Percentiles rank a stretch among this genome's conserved stretches.
phyloP scores from a whole-genome alignment of 1,284 basidiomycete species.

The Naganishia liquefaciens region DNA sequence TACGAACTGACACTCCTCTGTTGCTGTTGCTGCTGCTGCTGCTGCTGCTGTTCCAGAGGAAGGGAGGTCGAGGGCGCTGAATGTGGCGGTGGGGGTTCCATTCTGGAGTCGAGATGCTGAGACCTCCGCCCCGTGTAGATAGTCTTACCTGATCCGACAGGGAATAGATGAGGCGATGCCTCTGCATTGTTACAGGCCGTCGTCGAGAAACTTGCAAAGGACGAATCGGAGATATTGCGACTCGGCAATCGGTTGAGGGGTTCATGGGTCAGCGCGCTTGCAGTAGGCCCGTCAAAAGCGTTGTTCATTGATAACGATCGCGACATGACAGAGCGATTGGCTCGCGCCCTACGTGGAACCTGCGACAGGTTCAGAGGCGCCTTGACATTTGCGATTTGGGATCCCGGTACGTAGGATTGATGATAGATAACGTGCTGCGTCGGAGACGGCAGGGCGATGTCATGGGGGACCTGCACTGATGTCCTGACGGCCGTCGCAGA shows the following conservation, averaged over 20 bases:
- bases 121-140: conserved; percentile 12
- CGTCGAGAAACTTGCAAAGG: background rate
- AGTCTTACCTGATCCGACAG: conserved; percentile 17
- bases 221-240: background rate
- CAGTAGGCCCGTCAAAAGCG: conserved; percentile 6
- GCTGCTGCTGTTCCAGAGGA: too few species aligned
- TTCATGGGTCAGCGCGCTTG: conserved; percentile 12
- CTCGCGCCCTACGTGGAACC: conserved; percentile 4
- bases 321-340: conserved; percentile 10
- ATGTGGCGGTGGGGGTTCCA: background rate
- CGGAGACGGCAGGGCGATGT: background rate
- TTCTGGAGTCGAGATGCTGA: background rate
- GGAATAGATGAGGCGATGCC: conserved; percentile 10
- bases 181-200: background rate
- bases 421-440: background rate
- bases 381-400: conserved; percentile 12
- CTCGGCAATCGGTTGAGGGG: conserved; percentile 9
- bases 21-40: background rate
- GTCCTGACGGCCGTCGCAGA: conserved; percentile 5
- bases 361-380: conserved; percentile 16
- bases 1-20: conserved; percentile 9
- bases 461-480: background rate
- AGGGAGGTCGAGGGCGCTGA: background rate
- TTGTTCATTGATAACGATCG: conserved; percentile 25
- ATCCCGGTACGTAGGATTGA: background rate